A percentile compares a stretch with the other conserved stretches of the same genome.
phyloP scores from a whole-genome alignment of 345 rosid species.

The Hibiscus tridactylites region DNA sequence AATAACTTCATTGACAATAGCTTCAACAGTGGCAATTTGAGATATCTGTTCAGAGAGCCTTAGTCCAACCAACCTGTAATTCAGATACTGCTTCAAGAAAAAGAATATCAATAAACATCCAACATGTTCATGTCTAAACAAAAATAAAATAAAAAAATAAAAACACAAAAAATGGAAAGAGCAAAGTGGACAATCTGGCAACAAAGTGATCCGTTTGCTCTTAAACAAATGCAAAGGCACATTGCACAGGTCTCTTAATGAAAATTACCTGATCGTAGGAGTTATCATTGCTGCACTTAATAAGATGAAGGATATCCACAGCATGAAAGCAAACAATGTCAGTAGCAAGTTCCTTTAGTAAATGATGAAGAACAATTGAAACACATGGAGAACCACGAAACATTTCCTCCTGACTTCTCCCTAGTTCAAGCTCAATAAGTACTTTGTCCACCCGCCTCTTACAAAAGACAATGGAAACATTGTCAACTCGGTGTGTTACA shows the following conservation, averaged over 20 bases:
- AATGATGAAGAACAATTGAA: conserved; percentile 69
- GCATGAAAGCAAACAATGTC: conserved; percentile 53
- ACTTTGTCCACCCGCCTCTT: conserved; percentile 38
- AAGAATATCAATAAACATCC: conserved; percentile 2
- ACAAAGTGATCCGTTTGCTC: not conserved
- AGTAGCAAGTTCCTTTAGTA: conserved; percentile 69
- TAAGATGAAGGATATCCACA: conserved; percentile 52
- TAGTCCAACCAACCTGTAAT: conserved; percentile 83
- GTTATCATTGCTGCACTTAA: conserved; percentile 58
- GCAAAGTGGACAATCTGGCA: not conserved
- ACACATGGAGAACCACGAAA: conserved; percentile 35
- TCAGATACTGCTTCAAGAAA: conserved; percentile 45
- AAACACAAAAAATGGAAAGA: not conserved
- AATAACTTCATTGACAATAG: no score
- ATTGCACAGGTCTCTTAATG: not conserved
- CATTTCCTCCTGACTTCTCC: conserved; percentile 35
- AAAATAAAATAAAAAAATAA: not conserved
- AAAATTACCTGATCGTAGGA: conserved; percentile 63
- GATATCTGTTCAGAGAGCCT: conserved; percentile 52
- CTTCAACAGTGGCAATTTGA: conserved; percentile 27
- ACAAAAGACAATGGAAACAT: conserved; percentile 19
- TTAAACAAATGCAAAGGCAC: not conserved
- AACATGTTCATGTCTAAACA: not conserved
- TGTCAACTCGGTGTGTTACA: conserved; percentile 15
- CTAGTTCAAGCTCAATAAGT: conserved; percentile 61